These are phyloP conservation scores for Kwoniella mangroviensis DNA, from an alignment of 768 basidiomycete genomes.

Conservation along the genomic window DNA sequence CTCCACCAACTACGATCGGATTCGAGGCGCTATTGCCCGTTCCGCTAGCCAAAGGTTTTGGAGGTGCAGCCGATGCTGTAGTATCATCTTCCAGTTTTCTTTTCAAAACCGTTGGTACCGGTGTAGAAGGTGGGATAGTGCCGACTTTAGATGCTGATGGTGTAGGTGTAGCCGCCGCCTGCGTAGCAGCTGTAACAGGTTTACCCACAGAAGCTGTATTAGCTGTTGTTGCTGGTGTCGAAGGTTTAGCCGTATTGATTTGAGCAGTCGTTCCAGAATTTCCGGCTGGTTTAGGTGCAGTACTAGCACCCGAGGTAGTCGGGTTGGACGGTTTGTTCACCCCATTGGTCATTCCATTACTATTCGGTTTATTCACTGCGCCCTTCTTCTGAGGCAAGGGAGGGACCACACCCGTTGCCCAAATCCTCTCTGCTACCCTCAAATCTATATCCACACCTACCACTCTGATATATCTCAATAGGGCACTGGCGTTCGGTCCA, in stretches of 20 bases:
- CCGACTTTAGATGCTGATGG: conserved; percentile 2
- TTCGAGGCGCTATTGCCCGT: not conserved
- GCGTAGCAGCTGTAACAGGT: not conserved
- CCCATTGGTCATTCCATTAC: not conserved
- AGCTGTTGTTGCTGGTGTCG: not conserved
- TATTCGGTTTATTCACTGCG: conserved; percentile 18
- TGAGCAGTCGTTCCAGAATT: not conserved
- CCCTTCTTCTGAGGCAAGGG: conserved; percentile 30
- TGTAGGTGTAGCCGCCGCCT: not conserved
- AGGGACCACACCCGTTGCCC: conserved; percentile 49
- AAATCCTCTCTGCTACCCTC: conserved; percentile 44
- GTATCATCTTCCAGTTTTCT: conserved; percentile 27
- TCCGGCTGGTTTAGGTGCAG: conserved; percentile 4
- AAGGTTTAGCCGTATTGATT: not conserved
- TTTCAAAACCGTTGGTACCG: conserved; percentile 9
- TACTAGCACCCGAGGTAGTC: no score
- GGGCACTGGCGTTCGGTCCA: conserved; percentile 44
- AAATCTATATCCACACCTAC: conserved; percentile 51
- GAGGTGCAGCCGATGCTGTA: not conserved
- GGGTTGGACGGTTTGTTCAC: not conserved
- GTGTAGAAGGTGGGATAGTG: conserved; percentile 3
- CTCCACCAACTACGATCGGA: not conserved
- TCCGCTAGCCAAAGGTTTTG: not conserved
- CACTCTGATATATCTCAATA: conserved; percentile 46
- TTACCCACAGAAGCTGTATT: not conserved